Evolutionary conservation across 805 yeast species (phyloP).

Genomic region (Metschnikowia koreensis): DNA sequence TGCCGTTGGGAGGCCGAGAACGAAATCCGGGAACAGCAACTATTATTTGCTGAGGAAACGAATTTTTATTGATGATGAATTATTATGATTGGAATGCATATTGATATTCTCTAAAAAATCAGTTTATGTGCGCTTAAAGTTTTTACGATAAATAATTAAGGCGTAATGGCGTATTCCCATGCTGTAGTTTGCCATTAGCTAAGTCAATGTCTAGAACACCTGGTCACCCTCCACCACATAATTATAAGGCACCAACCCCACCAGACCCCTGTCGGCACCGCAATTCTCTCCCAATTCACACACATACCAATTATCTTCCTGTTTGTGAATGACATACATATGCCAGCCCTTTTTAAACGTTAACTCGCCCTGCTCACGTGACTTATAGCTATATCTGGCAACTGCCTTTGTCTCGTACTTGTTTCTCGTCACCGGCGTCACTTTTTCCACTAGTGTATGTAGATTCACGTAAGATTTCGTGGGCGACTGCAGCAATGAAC

Average conservation of each 20-base stretch:
- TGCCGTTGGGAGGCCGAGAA: too few species aligned
- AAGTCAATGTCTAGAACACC: constrained; percentile 7
- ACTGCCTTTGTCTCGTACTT: constrained; percentile 35
- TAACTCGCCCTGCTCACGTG: constrained; percentile 43
- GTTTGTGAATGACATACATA: constrained; percentile 41
- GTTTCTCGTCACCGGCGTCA: constrained; percentile 33
- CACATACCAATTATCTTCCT: constrained; percentile 45
- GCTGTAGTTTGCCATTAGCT: too few species aligned
- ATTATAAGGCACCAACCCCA: constrained; percentile 46
- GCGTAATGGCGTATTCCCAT: too few species aligned
- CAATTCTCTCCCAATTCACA: constrained; percentile 41
- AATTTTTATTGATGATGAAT: too few species aligned
- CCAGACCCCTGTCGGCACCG: constrained; percentile 29
- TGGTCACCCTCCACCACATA: constrained; percentile 35
- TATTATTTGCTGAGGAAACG: too few species aligned
- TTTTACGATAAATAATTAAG: too few species aligned
- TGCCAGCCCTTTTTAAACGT: constrained; percentile 41
- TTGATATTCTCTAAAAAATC: too few species aligned
- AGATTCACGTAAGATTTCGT: constrained; percentile 35
- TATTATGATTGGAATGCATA: too few species aligned
- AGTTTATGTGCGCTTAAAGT: too few species aligned
- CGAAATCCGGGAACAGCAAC: not conserved
- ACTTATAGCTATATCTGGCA: constrained; percentile 39
- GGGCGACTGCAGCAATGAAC: constrained; percentile 32
- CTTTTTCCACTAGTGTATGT: constrained; percentile 25